These are phyloP conservation scores for Xylariomycetidae sp. DNA, from an alignment of 2,329 filamentous ascomycete species.

Conservation along the genomic window DNA sequence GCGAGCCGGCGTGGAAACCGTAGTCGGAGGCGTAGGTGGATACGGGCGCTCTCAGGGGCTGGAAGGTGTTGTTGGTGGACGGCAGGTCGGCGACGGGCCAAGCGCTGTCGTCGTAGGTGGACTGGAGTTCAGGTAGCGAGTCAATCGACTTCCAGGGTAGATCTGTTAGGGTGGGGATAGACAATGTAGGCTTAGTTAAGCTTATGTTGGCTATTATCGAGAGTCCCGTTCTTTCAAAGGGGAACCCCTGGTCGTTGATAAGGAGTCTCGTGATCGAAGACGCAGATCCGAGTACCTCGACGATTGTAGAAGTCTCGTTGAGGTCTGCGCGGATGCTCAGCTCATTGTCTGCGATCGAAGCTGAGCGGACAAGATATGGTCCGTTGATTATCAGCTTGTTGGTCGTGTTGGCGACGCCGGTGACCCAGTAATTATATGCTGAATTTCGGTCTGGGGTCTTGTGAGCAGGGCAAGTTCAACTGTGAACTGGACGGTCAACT, in stretches of 20 bases:
- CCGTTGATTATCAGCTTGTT: conserved; percentile 53
- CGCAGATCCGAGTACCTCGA: conserved; percentile 65
- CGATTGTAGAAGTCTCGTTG: conserved; percentile 59
- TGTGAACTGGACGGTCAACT: background rate
- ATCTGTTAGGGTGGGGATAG: conserved; percentile 55
- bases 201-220: conserved; percentile 20
- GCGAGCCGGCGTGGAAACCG: conserved; percentile 64
- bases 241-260: conserved; percentile 50
- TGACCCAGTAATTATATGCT: conserved; percentile 67
- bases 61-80: conserved; percentile 56
- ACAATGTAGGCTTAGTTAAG: conserved; percentile 4
- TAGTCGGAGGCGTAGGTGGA: conserved; percentile 69
- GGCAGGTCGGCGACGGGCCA: conserved; percentile 59
- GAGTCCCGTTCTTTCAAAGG: conserved; percentile 34
- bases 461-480: background rate
- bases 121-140: conserved; percentile 63
- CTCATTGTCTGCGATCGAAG: conserved; percentile 47
- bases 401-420: conserved; percentile 23
- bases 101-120: conserved; percentile 61
- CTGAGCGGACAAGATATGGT: conserved; percentile 60
- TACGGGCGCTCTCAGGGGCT: conserved; percentile 52
- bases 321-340: conserved; percentile 66
- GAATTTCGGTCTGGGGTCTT: conserved; percentile 41
- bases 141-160: conserved; percentile 67
- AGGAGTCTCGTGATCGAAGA: conserved; percentile 45